A percentile compares a stretch with the other conserved stretches of the same genome.
phyloP scores from a whole-genome alignment of 2,329 filamentous ascomycete species.

The Colletotrichum destructivum region DNA sequence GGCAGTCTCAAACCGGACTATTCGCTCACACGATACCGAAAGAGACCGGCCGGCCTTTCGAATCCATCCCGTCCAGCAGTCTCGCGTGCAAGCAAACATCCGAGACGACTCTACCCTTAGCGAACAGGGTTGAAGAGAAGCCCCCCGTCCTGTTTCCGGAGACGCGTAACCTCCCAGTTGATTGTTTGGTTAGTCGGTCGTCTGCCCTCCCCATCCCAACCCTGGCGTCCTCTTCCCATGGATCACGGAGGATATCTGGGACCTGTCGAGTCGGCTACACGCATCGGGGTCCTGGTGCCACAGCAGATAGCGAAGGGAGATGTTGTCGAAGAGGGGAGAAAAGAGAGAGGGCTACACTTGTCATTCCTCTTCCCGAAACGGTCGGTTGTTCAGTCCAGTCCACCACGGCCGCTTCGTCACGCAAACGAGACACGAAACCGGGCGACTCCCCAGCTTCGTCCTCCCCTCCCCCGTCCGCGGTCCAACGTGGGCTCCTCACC shows the following conservation, averaged over 20 bases:
- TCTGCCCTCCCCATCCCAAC: neutral
- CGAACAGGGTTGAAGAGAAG: neutral
- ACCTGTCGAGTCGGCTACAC: slow-evolving; percentile 8
- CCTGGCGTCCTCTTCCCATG: neutral
- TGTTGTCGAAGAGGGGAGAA: too few species aligned
- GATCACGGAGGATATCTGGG: neutral
- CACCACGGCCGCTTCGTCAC: slow-evolving; percentile 16
- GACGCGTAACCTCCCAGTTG: neutral
- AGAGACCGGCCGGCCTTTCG: too few species aligned
- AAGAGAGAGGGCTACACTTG: too few species aligned
- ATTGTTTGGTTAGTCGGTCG: neutral
- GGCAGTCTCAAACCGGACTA: neutral
- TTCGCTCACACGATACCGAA: neutral
- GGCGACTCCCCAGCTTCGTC: slow-evolving; percentile 1
- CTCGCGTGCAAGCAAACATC: neutral
- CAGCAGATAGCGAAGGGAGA: too few species aligned
- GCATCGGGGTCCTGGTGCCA: slow-evolving; percentile 1
- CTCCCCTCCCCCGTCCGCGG: slow-evolving; percentile 15
- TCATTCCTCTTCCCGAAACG: neutral
- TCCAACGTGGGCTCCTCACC: neutral
- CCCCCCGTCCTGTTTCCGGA: neutral
- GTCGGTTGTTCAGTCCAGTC: neutral
- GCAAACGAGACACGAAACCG: slow-evolving; percentile 26
- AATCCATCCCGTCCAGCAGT: neutral
- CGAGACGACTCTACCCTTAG: neutral